Percentiles rank a stretch among this genome's conserved stretches.
phyloP scores from a whole-genome alignment of 768 basidiomycete species.

The Dendrothele bispora region DNA sequence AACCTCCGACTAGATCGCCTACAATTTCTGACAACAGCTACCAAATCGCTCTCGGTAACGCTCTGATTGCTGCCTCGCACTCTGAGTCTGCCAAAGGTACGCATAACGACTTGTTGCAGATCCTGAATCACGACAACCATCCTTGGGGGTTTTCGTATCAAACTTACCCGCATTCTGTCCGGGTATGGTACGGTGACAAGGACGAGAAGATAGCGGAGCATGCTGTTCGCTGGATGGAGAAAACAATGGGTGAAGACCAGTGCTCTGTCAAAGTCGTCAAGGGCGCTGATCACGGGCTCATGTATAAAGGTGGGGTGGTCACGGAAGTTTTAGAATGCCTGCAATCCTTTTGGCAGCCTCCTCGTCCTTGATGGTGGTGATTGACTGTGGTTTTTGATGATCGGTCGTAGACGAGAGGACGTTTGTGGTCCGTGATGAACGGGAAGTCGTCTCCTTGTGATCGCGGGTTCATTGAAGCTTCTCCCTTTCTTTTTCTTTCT shows the following conservation, averaged over 20 bases:
- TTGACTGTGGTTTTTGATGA: constrained; percentile 9
- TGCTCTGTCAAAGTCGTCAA: constrained; percentile 82
- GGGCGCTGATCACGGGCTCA: constrained; percentile 89
- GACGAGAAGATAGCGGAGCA: constrained; percentile 94
- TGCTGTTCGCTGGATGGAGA: constrained; percentile 92
- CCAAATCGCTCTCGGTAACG: constrained; percentile 81
- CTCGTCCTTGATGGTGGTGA: constrained; percentile 11
- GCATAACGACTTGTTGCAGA: constrained; percentile 87
- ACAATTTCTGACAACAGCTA: constrained; percentile 30
- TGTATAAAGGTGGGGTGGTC: constrained; percentile 89
- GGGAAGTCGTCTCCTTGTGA: too few relatives aligned
- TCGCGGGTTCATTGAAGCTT: too few relatives aligned
- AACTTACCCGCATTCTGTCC: constrained; percentile 72
- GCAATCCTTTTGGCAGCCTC: constrained; percentile 51
- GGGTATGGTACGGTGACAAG: constrained; percentile 90
- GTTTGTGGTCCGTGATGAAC: too few relatives aligned
- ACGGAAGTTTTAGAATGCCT: constrained; percentile 81
- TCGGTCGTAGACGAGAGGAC: neutral
- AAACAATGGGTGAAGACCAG: constrained; percentile 69
- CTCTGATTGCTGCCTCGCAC: constrained; percentile 91
- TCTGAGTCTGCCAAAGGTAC: constrained; percentile 92
- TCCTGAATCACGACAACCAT: constrained; percentile 85
- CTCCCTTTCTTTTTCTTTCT: too few relatives aligned
- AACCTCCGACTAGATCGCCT: constrained; percentile 20
- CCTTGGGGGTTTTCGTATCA: constrained; percentile 91